These are phyloP conservation scores for Thalia dealbata DNA, from an alignment of 176 grass and related monocot genomes.

Conservation along the genomic window DNA sequence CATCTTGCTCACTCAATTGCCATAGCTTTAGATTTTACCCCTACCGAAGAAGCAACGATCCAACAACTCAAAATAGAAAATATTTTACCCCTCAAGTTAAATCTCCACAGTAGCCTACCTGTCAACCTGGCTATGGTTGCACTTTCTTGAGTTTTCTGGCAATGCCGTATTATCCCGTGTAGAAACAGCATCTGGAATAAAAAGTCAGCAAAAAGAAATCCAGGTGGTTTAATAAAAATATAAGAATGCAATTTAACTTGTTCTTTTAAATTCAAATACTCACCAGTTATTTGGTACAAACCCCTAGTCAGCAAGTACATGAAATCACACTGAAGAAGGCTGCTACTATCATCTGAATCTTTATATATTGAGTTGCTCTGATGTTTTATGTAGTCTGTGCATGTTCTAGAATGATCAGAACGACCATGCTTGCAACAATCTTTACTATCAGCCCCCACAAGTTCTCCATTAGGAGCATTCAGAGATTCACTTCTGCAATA, in stretches of 20 bases:
- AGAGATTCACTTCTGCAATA: background rate
- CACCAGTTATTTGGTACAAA: constrained; percentile 47
- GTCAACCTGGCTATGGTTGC: constrained; percentile 56
- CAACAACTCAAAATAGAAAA: no score
- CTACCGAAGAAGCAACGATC: background rate
- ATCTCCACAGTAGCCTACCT: constrained; percentile 28
- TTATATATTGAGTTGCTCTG: constrained; percentile 2
- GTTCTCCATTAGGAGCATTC: background rate
- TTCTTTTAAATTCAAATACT: constrained; percentile 4
- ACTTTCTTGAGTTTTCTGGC: constrained; percentile 25
- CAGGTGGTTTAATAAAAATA: background rate
- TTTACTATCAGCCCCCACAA: background rate
- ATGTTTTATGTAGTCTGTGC: constrained; percentile 6
- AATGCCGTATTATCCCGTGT: constrained; percentile 31
- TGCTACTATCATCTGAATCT: constrained; percentile 21
- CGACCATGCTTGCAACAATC: no score
- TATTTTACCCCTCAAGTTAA: no score
- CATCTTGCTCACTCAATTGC: background rate
- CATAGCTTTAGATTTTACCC: background rate
- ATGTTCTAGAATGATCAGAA: background rate
- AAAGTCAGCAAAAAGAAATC: background rate
- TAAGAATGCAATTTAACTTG: background rate
- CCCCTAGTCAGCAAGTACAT: constrained; percentile 52
- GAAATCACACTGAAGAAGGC: constrained; percentile 12
- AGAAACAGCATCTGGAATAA: constrained; percentile 27